Percentiles rank a stretch among this genome's conserved stretches.
These are phyloP conservation scores for Escallonia herrerae DNA, from an alignment of 129 eudicot species.

Conservation along the genomic window DNA sequence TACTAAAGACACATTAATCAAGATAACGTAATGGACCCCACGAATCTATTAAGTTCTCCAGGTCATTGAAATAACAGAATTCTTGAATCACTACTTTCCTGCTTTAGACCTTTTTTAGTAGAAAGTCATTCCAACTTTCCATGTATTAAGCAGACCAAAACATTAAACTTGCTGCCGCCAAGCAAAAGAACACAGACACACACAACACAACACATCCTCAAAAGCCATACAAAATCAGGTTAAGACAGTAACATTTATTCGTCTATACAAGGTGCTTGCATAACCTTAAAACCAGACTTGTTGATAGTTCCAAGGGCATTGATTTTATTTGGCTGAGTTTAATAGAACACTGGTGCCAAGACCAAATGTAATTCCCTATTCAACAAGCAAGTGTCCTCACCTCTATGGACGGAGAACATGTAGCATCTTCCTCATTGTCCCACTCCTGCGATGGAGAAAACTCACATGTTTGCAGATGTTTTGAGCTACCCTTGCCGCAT, in stretches of 20 bases:
- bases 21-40: background rate
- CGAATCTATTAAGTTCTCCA: background rate
- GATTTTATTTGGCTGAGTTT: background rate
- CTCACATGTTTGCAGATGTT: conserved; percentile 22
- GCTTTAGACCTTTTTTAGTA: too few relatives aligned
- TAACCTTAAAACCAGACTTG: background rate
- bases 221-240: background rate
- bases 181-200: background rate
- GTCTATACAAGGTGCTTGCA: background rate
- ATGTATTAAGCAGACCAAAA: too few relatives aligned
- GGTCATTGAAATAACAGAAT: background rate
- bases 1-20: background rate
- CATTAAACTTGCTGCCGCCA: background rate
- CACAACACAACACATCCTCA: background rate
- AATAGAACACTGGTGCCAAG: background rate
- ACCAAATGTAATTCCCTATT: background rate
- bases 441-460: conserved; percentile 34
- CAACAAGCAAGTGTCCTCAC: conserved; percentile 28
- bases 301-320: background rate
- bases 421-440: conserved; percentile 27
- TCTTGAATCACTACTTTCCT: background rate
- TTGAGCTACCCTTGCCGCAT: conserved; percentile 30
- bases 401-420: conserved; percentile 26
- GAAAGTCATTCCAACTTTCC: too few relatives aligned
- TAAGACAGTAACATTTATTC: background rate